A percentile compares a stretch with the other conserved stretches of the same genome.
These are phyloP conservation scores for Verticillium nonalfalfae DNA, from an alignment of 2,329 filamentous ascomycete genomes.

Conservation along the genomic window DNA sequence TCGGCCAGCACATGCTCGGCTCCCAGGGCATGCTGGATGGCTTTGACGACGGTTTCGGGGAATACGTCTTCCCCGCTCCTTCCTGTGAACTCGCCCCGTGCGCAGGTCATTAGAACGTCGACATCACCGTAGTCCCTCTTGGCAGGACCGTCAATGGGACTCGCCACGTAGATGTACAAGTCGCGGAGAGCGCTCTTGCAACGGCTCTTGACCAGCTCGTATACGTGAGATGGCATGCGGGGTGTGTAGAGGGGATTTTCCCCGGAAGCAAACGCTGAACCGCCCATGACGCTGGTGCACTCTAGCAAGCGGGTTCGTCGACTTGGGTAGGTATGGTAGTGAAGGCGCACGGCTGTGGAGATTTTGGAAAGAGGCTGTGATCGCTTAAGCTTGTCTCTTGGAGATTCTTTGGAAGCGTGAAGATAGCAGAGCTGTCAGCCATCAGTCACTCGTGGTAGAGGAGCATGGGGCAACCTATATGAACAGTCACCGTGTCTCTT, in stretches of 20 bases:
- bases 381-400: not conserved
- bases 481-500: no score
- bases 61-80: not conserved
- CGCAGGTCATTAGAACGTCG: slow-evolving; percentile 55
- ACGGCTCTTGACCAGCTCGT: slow-evolving; percentile 40
- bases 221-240: slow-evolving; percentile 56
- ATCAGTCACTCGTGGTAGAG: no score
- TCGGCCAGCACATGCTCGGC: slow-evolving; percentile 32
- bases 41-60: not conserved
- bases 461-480: no score
- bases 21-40: slow-evolving; percentile 25
- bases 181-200: slow-evolving; percentile 39
- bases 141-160: slow-evolving; percentile 61
- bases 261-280: slow-evolving; percentile 47
- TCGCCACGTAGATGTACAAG: slow-evolving; percentile 48
- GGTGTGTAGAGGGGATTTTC: slow-evolving; percentile 49
- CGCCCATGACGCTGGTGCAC: slow-evolving; percentile 50
- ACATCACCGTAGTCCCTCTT: slow-evolving; percentile 68
- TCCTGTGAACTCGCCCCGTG: not conserved
- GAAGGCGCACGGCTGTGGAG: no score
- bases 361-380: not conserved
- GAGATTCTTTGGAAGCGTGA: no score
- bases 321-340: no score
- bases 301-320: not conserved
- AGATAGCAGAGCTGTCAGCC: no score